Percentiles rank a stretch among this genome's conserved stretches.
Evolutionary conservation across 805 yeast species (phyloP).

Genomic region (Kuraishia molischiana): DNA sequence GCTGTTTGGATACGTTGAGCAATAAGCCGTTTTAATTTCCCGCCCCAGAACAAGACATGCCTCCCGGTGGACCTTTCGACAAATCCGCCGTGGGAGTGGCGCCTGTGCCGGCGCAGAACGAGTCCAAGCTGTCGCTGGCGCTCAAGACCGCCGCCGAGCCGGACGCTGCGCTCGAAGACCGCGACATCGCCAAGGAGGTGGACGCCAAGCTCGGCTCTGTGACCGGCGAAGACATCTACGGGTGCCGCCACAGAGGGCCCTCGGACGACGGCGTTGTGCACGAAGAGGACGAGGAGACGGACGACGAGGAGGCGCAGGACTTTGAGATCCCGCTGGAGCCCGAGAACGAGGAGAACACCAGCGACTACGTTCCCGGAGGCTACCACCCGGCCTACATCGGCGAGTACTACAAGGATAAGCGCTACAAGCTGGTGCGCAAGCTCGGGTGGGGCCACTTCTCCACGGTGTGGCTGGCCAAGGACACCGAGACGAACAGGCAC

Average conservation of each 20-base stretch:
- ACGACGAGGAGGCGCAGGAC: slow-evolving; percentile 23
- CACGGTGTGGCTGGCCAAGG: slow-evolving; percentile 85
- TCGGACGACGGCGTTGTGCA: slow-evolving; percentile 1
- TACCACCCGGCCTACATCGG: slow-evolving; percentile 93
- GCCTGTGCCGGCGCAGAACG: slow-evolving; percentile 1
- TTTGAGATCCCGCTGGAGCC: slow-evolving; percentile 22
- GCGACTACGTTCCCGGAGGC: slow-evolving; percentile 88
- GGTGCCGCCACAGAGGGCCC: slow-evolving; percentile 3
- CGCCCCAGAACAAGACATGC: too few species aligned
- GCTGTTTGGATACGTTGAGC: too few species aligned
- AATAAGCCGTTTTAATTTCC: too few species aligned
- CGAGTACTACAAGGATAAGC: slow-evolving; percentile 60
- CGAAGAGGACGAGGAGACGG: slow-evolving; percentile 14
- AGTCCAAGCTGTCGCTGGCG: slow-evolving; percentile 20
- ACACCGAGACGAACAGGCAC: slow-evolving; percentile 48
- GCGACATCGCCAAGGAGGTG: slow-evolving; percentile 15
- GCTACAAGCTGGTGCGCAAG: slow-evolving; percentile 77
- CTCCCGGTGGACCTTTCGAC: not conserved
- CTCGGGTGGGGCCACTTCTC: slow-evolving; percentile 99
- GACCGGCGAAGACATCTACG: slow-evolving; percentile 10
- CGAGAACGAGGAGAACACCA: slow-evolving; percentile 71
- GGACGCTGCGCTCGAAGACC: slow-evolving; percentile 9
- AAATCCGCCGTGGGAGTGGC: not conserved
- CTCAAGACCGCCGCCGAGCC: slow-evolving; percentile 10
- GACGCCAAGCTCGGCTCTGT: slow-evolving; percentile 13